These are phyloP conservation scores for Fulvia fulva DNA, from an alignment of 2,329 filamentous ascomycete species.

Conservation along the genomic window DNA sequence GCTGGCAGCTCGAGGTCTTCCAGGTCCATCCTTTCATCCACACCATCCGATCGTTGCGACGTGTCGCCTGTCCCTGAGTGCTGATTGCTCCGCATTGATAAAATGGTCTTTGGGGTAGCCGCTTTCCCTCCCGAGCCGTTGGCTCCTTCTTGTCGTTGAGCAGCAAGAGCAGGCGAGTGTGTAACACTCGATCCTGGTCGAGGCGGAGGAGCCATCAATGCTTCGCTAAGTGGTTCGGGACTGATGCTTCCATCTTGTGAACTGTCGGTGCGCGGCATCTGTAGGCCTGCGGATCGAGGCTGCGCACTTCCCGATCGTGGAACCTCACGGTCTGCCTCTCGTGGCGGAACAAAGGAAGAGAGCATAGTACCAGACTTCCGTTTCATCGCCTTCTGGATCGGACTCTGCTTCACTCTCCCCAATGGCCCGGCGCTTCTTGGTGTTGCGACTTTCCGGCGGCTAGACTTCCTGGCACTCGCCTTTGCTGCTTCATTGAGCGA, in stretches of 20 bases:
- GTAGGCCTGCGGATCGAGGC: conserved; percentile 24
- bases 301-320: conserved; percentile 27
- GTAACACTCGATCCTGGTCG: conserved; percentile 55
- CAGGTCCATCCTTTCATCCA: conserved; percentile 34
- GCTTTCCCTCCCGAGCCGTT: conserved; percentile 16
- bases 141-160: conserved; percentile 42
- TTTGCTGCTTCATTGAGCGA: conserved; percentile 18
- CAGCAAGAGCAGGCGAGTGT: conserved; percentile 64
- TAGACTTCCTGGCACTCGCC: conserved; percentile 42
- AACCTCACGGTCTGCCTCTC: conserved; percentile 43
- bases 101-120: conserved; percentile 33
- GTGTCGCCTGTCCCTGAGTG: not conserved
- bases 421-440: conserved; percentile 44
- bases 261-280: conserved; percentile 30
- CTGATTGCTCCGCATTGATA: conserved; percentile 26
- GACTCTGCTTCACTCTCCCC: conserved; percentile 62
- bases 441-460: conserved; percentile 47
- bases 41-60: not conserved
- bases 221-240: conserved; percentile 46
- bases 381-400: conserved; percentile 64
- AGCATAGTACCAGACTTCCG: conserved; percentile 44
- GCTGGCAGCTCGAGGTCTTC: conserved; percentile 72
- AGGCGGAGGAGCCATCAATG: conserved; percentile 57
- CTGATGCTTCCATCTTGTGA: conserved; percentile 49
- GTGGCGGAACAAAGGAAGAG: conserved; percentile 42